These are phyloP conservation scores for Drechslera avenae DNA, from an alignment of 2,329 filamentous ascomycete genomes.

Conservation along the genomic window DNA sequence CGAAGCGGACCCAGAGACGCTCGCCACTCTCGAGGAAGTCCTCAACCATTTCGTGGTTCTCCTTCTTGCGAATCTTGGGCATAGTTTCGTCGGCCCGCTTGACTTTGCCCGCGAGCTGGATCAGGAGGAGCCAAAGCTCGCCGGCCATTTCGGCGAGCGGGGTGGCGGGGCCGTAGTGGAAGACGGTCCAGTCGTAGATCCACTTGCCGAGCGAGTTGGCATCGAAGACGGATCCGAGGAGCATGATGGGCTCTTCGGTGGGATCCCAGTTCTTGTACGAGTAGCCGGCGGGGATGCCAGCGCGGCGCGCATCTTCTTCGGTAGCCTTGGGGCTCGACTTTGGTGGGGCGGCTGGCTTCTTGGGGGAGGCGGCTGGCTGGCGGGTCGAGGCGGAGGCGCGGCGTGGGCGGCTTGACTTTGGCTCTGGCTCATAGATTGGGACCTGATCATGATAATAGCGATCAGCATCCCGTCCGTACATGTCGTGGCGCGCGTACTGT, in stretches of 20 bases:
- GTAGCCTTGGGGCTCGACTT: conserved; percentile 58
- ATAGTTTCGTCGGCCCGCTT: conserved; percentile 85
- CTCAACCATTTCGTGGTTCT: conserved; percentile 80
- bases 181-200: conserved; percentile 99
- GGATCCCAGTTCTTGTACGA: conserved; percentile 99
- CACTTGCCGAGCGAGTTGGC: conserved; percentile 97
- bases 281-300: conserved; percentile 83
- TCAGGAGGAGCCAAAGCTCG: conserved; percentile 92
- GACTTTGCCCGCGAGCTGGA: conserved; percentile 91
- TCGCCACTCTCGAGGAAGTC: conserved; percentile 92
- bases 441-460: conserved; percentile 56
- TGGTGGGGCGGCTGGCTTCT: conserved; percentile 37
- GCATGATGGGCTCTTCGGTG: conserved; percentile 87
- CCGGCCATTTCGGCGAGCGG: conserved; percentile 90
- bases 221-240: conserved; percentile 94
- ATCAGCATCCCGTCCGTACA: conserved; percentile 61
- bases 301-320: conserved; percentile 66
- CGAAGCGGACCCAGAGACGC: conserved; percentile 82
- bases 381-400: conserved; percentile 60
- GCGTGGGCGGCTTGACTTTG: conserved; percentile 56
- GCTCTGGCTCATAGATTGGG: conserved; percentile 52
- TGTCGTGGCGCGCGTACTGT: conserved; percentile 59
- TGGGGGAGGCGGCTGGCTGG: conserved; percentile 45
- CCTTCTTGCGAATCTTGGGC: conserved; percentile 70
- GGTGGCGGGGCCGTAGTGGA: conserved; percentile 78